Conservation (phyloP, 2,329 filamentous ascomycete genomes). For the Monosporascus sp. region DNA sequence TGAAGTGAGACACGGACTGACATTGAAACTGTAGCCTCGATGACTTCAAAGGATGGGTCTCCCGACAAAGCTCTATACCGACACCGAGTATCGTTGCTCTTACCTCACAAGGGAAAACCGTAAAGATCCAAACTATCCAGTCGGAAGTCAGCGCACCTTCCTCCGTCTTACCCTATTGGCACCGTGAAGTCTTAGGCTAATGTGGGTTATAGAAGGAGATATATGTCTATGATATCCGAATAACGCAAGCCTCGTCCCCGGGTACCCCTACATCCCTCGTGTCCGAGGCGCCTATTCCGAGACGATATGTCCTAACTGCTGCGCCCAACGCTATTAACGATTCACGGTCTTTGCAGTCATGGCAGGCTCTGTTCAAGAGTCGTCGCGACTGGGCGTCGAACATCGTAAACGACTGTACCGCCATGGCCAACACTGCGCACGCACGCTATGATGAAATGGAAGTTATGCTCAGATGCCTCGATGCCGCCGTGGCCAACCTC, state of each 20-base stretch:
- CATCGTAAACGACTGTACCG: conserved; percentile 62
- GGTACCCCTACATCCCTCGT: conserved; percentile 37
- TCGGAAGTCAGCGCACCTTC: conserved; percentile 57
- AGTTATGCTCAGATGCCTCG: conserved; percentile 72
- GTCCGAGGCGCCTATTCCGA: conserved; percentile 45
- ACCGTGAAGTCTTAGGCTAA: conserved; percentile 5
- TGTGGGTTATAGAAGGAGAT: conserved; percentile 63
- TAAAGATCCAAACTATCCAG: conserved; percentile 73
- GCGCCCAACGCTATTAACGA: conserved; percentile 81
- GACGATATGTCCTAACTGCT: conserved; percentile 51
- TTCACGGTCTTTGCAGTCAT: conserved; percentile 76
- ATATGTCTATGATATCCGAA: conserved; percentile 83
- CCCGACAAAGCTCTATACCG: conserved; percentile 67
- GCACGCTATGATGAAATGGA: conserved; percentile 67
- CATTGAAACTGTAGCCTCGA: conserved; percentile 56
- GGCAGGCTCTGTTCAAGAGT: conserved; percentile 79
- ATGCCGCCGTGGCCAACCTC: conserved; percentile 81
- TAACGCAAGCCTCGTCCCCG: conserved; percentile 53
- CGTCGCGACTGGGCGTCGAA: conserved; percentile 74
- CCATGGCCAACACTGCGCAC: conserved; percentile 56
- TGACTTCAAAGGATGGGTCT: conserved; percentile 77
- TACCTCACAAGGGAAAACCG: conserved; percentile 76
- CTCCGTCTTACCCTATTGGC: conserved; percentile 1
- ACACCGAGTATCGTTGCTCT: conserved; percentile 78
- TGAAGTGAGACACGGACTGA: conserved; percentile 12